Base-by-base conservation (phyloP, 2,329 filamentous ascomycete species). In the Intubia oerlemansii region DNA sequence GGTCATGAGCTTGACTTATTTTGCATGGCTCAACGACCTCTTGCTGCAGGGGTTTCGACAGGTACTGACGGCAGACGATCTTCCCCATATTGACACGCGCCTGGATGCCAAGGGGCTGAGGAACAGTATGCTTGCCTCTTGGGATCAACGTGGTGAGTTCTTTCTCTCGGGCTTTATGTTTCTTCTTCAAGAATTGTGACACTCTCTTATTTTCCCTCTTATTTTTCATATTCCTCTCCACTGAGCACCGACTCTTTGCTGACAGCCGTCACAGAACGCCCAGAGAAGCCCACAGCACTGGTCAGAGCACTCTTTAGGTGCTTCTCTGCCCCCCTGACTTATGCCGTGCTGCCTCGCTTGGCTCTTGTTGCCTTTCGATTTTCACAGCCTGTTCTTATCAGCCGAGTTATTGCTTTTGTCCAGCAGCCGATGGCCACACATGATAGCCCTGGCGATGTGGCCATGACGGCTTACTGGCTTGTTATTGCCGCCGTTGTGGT, bases 351-450 rank as follows among this genome's bases (percentile, higher is more conserved):
- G 1, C 48, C 50, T 4, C 46, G 54, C 7, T 20, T 57, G 0
- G 45, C 46, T 15, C 35, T 56, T 10, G 47, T 52, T 10, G 7
- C 42, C 2, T 57, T 56, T 31, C 45, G 48, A 5, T 57, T 51
- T 27, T 43, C 47, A 0, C 54, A 57, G 32, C 48, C 53, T 5
- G 26, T 49, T 2, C 38, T 58, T 3, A 56, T 57, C 20, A 45
- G 45, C 13, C 30, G 41, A 5, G 39, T 47, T 0, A 55, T 57
- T 27, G 35, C 34, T 24, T 55, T 34, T 14, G 30, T 34, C 10
- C 25, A 32, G 10, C 4, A n/a, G 4, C 13, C 16, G 6, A 6
- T 18, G 6, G n/a, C 11, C 6, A 23, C 22, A 5, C 15, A 21
- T 4, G 20, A 24, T 5, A 13, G 25, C 19, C n/a, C n/a, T n/a